phyloP scores from a whole-genome alignment of 768 basidiomycete species.

The Agaricus blazei region DNA sequence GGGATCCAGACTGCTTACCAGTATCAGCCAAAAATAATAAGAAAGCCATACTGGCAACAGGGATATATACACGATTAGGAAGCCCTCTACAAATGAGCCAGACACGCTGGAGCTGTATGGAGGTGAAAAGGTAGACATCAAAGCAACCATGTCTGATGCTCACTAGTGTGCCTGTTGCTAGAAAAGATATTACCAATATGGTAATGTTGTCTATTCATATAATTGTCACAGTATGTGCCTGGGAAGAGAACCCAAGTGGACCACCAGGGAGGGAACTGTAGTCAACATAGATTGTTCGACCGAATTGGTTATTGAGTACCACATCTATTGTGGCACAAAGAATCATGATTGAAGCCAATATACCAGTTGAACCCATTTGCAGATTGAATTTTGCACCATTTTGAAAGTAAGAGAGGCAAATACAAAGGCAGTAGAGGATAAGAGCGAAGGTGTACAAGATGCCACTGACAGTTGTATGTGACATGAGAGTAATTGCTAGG shows the following conservation, averaged over 20 bases:
- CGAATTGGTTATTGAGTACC: background rate
- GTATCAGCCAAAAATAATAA: background rate
- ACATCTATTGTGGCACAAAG: background rate
- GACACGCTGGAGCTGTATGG: background rate
- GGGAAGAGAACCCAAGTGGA: background rate
- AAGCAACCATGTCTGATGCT: background rate
- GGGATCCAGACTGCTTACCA: background rate
- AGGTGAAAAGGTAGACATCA: too few species aligned
- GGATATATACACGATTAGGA: background rate
- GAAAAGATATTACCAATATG: background rate
- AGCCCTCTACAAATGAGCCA: background rate
- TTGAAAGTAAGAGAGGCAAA: background rate
- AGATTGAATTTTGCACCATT: too few species aligned
- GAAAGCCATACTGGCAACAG: background rate
- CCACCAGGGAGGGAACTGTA: background rate
- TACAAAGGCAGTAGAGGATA: background rate
- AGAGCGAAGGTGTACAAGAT: background rate
- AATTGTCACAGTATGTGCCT: background rate
- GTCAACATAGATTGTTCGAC: background rate
- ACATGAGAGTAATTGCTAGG: background rate
- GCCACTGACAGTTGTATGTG: background rate
- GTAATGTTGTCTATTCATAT: too few species aligned
- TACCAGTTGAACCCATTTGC: background rate
- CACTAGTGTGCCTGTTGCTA: background rate
- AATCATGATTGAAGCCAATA: background rate